Evolutionary conservation across 805 yeast genomes (phyloP).

Genomic region (Lipomyces yamadae): DNA sequence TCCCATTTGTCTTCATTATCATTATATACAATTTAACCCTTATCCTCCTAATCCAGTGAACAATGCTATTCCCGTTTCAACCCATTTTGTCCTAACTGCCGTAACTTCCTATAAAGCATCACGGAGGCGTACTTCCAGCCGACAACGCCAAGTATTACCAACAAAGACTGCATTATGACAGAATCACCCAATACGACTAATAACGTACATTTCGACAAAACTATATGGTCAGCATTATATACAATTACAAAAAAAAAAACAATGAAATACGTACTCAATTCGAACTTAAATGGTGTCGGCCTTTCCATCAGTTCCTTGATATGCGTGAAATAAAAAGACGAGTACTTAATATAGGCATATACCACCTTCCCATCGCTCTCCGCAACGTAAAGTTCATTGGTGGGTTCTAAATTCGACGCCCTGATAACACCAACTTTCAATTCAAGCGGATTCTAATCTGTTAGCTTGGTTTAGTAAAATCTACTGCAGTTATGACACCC

Average conservation of each 20-base stretch:
- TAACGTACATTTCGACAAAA: conserved; percentile 36
- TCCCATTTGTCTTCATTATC: neutral
- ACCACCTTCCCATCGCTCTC: conserved; percentile 20
- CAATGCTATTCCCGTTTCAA: neutral
- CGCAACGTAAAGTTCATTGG: conserved; percentile 25
- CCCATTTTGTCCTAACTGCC: conserved; percentile 9
- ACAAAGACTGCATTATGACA: conserved; percentile 29
- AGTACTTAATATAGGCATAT: conserved; percentile 35
- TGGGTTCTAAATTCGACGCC: conserved; percentile 30
- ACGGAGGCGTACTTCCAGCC: conserved; percentile 32
- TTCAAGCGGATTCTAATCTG: conserved; percentile 31
- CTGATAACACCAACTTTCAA: conserved; percentile 32
- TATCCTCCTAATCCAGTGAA: neutral
- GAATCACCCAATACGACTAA: conserved; percentile 34
- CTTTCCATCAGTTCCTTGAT: conserved; percentile 25
- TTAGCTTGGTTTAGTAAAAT: neutral
- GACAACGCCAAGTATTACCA: conserved; percentile 28
- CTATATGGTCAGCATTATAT: conserved; percentile 13
- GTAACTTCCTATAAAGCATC: conserved; percentile 23
- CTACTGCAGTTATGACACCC: neutral
- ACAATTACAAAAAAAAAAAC: neutral
- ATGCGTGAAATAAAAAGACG: conserved; percentile 30
- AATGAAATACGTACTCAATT: conserved; percentile 26
- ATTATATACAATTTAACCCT: neutral
- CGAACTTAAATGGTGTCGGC: conserved; percentile 33